Conservation (phyloP, 768 basidiomycete genomes). For the Podaxis sp. region DNA sequence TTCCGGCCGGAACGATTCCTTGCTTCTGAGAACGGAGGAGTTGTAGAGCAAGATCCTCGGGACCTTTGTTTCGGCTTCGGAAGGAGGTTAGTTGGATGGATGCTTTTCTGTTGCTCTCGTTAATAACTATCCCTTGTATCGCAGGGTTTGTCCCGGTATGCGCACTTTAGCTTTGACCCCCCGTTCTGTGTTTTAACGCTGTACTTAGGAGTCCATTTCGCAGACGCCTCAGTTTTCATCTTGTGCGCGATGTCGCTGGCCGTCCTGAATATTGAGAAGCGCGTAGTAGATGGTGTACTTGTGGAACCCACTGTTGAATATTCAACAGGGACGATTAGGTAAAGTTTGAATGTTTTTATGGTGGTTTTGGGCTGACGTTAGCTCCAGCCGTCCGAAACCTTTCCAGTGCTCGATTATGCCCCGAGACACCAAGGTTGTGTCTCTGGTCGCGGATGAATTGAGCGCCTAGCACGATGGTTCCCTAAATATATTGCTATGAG, state of each 20-base stretch:
- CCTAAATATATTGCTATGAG: background rate
- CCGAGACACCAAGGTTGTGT: constrained; percentile 56
- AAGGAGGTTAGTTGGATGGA: constrained; percentile 44
- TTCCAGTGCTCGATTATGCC: constrained; percentile 62
- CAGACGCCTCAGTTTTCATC: constrained; percentile 54
- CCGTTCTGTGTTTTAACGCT: constrained; percentile 3
- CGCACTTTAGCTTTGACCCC: constrained; percentile 3
- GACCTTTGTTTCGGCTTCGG: constrained; percentile 71
- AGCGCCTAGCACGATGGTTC: constrained; percentile 11
- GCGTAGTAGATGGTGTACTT: constrained; percentile 41
- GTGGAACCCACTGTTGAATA: constrained; percentile 56
- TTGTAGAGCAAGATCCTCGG: constrained; percentile 56
- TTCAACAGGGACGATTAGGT: constrained; percentile 68
- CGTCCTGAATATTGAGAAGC: constrained; percentile 51
- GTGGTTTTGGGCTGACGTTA: constrained; percentile 3
- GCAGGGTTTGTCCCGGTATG: constrained; percentile 50
- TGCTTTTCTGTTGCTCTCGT: constrained; percentile 10
- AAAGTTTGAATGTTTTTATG: constrained; percentile 6
- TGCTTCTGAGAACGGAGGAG: constrained; percentile 33
- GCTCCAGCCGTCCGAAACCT: constrained; percentile 56
- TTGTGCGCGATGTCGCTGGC: constrained; percentile 52
- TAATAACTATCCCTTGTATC: background rate
- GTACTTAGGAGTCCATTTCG: constrained; percentile 47
- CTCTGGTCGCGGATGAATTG: constrained; percentile 49
- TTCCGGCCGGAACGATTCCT: constrained; percentile 68